phyloP scores from a whole-genome alignment of 148 eudicot species.

The Cornus florida region DNA sequence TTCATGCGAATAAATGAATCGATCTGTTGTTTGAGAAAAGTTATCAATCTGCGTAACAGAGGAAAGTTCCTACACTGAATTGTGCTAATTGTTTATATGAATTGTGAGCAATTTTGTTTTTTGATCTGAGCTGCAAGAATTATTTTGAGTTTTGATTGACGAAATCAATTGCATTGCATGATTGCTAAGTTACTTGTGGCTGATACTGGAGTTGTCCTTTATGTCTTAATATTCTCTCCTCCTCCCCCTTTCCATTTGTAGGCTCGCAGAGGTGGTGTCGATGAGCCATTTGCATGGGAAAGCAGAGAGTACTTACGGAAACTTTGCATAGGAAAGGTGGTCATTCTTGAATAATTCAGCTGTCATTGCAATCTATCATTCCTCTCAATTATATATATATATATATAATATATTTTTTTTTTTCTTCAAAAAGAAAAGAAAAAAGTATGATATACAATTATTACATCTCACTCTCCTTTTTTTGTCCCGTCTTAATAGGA shows the following conservation, averaged over 20 bases:
- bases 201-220: background rate
- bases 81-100: background rate
- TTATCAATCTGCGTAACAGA: background rate
- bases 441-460: background rate
- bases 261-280: slow-evolving; percentile 88
- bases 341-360: background rate
- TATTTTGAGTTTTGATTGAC: background rate
- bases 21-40: background rate
- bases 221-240: background rate
- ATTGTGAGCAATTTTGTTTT: background rate
- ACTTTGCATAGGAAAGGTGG: slow-evolving; percentile 91
- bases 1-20: no score
- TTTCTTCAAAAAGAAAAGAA: no score
- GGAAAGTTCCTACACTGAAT: background rate
- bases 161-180: background rate
- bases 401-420: no score
- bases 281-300: slow-evolving; percentile 99
- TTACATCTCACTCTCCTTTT: background rate
- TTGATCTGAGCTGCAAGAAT: background rate
- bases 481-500: slow-evolving; percentile 44
- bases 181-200: background rate
- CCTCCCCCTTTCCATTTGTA: slow-evolving; percentile 11
- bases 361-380: background rate
- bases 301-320: slow-evolving; percentile 93
- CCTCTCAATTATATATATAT: no score